These are phyloP conservation scores for Dactylellina cionopaga DNA, from an alignment of 2,329 filamentous ascomycete species.

Conservation along the genomic window DNA sequence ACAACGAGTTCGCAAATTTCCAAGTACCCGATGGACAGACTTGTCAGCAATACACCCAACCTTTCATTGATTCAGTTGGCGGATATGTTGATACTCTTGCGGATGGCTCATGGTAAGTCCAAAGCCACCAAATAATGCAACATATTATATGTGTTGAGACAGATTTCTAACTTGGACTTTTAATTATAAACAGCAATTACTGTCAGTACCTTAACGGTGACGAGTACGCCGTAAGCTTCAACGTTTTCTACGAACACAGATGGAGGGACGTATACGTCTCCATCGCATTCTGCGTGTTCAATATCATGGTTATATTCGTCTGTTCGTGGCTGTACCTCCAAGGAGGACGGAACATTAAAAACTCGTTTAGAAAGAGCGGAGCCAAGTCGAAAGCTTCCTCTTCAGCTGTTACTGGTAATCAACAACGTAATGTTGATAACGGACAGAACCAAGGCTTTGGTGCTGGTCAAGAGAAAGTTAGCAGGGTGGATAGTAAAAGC, in stretches of 20 bases:
- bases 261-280: constrained; percentile 71
- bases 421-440: background rate
- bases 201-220: constrained; percentile 73
- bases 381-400: background rate
- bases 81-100: constrained; percentile 70
- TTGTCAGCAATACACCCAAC: constrained; percentile 70
- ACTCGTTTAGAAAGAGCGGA: constrained; percentile 10
- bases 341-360: constrained; percentile 48
- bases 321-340: constrained; percentile 68
- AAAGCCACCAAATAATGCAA: background rate
- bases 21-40: constrained; percentile 68
- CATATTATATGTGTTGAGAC: constrained; percentile 56
- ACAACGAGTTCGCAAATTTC: constrained; percentile 71
- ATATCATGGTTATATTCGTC: constrained; percentile 68
- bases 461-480: background rate
- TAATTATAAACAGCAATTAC: constrained; percentile 64
- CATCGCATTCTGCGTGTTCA: constrained; percentile 69
- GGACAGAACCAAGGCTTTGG: background rate
- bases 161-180: constrained; percentile 55
- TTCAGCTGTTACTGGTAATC: background rate
- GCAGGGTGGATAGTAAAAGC: constrained; percentile 7
- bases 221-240: constrained; percentile 69
- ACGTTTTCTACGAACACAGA: constrained; percentile 69
- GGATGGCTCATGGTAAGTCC: constrained; percentile 59
- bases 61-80: constrained; percentile 67